phyloP scores from a whole-genome alignment of 345 rosid species.

The Leavenworthia alabamica region DNA sequence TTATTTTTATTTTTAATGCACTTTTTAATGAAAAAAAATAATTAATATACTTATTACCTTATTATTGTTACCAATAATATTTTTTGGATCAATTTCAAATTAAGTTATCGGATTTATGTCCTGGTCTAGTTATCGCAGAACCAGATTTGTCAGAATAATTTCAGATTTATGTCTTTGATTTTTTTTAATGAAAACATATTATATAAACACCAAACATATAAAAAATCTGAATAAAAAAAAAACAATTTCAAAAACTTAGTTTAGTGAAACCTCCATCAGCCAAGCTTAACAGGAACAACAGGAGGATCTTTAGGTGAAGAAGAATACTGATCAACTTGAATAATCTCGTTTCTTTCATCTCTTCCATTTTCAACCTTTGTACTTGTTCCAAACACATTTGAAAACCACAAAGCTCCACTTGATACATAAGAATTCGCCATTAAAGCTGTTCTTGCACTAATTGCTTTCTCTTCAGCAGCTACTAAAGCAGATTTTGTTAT shows the following conservation, averaged over 20 bases:
- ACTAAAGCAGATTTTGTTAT: constrained; percentile 82
- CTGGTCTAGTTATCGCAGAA: no score
- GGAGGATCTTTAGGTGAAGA: constrained; percentile 30
- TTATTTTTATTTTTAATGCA: no score
- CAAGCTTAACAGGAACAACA: constrained; percentile 25
- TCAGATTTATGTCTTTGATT: no score
- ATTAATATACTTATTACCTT: no score
- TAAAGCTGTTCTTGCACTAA: constrained; percentile 72
- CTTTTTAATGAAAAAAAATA: no score
- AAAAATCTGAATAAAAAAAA: constrained; percentile 7
- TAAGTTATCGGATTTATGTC: no score
- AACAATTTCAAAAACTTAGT: neutral
- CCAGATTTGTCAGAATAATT: no score
- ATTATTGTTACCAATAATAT: no score
- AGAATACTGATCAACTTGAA: constrained; percentile 35
- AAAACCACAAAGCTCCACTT: constrained; percentile 72
- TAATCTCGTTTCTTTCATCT: constrained; percentile 61
- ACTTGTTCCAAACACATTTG: constrained; percentile 71
- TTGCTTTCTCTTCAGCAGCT: constrained; percentile 76
- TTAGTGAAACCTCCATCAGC: constrained; percentile 12
- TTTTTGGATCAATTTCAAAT: no score
- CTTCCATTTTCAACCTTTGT: constrained; percentile 54
- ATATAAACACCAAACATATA: constrained; percentile 18
- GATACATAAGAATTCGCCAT: constrained; percentile 82
- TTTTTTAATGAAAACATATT: constrained; percentile 13